phyloP scores from a whole-genome alignment of 2,329 filamentous ascomycete genomes.

The Fusarium irregulare region DNA sequence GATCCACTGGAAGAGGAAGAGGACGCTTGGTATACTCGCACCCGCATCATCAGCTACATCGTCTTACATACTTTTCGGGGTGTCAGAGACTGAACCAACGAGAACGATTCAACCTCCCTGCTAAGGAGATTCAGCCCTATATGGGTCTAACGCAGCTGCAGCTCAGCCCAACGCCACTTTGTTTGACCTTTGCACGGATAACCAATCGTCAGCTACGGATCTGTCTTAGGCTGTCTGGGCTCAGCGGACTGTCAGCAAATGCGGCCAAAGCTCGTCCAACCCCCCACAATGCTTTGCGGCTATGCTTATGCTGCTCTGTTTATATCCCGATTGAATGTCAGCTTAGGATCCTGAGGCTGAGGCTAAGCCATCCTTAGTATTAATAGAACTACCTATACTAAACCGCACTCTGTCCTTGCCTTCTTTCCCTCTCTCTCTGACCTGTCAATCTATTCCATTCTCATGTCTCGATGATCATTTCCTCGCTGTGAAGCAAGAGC shows the following conservation, averaged over 20 bases:
- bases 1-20: background rate
- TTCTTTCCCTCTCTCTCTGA: background rate
- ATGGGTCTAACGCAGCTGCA: background rate
- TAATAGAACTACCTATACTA: background rate
- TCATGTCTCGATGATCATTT: background rate
- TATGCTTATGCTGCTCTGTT: constrained; percentile 20
- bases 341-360: constrained; percentile 12
- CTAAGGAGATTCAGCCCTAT: constrained; percentile 16
- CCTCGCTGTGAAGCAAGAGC: background rate
- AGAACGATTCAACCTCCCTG: background rate
- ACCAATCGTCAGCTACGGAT: background rate
- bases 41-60: constrained; percentile 1
- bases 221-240: background rate
- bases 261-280: constrained; percentile 1
- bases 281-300: background rate
- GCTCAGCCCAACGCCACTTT: constrained; percentile 14
- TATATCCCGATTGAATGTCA: constrained; percentile 5
- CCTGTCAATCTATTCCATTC: background rate
- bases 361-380: background rate
- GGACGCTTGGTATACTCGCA: background rate
- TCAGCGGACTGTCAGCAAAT: background rate
- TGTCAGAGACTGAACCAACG: constrained; percentile 12
- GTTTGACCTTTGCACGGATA: constrained; percentile 5
- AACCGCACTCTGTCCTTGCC: background rate
- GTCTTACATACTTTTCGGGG: constrained; percentile 1